Conservation (phyloP, 129 eudicot species). For the Lactuca saligna region DNA sequence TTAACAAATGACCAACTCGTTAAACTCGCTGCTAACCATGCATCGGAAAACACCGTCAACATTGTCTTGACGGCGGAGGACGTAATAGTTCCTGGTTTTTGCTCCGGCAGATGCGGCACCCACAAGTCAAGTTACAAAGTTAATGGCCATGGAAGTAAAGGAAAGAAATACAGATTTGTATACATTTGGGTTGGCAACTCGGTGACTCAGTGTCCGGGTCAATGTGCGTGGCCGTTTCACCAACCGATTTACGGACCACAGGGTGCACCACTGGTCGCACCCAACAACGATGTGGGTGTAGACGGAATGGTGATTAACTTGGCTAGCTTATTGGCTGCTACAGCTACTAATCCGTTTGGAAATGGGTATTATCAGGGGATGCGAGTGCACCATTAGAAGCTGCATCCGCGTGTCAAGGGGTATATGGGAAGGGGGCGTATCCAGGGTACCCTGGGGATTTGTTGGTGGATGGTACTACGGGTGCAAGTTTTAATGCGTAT, state of each 20-base stretch:
- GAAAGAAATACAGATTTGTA: slow-evolving; percentile 23
- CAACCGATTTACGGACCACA: slow-evolving; percentile 47
- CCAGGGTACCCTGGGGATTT: slow-evolving; percentile 48
- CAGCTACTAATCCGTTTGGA: slow-evolving; percentile 35
- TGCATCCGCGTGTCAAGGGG: slow-evolving; percentile 47
- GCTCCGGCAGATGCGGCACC: slow-evolving; percentile 47
- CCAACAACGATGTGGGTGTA: slow-evolving; percentile 38
- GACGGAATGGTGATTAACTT: slow-evolving; percentile 41
- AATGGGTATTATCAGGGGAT: slow-evolving; percentile 36
- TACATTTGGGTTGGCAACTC: slow-evolving; percentile 51
- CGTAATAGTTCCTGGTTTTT: slow-evolving; percentile 43
- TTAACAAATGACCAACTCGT: slow-evolving; percentile 24
- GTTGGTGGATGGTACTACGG: slow-evolving; percentile 37
- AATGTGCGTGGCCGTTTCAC: slow-evolving; percentile 54
- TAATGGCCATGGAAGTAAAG: background rate
- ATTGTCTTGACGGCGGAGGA: slow-evolving; percentile 44
- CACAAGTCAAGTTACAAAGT: slow-evolving; percentile 12
- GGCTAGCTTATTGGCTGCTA: slow-evolving; percentile 37
- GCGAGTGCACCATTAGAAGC: slow-evolving; percentile 41
- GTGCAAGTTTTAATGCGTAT: slow-evolving; percentile 51
- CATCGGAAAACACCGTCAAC: slow-evolving; percentile 29
- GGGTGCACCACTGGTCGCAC: slow-evolving; percentile 35
- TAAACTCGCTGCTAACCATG: slow-evolving; percentile 32
- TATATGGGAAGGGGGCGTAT: slow-evolving; percentile 48
- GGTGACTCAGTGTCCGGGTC: slow-evolving; percentile 49